Base-by-base conservation (phyloP, 306 rosid species). In the Lathyrus sativus region DNA sequence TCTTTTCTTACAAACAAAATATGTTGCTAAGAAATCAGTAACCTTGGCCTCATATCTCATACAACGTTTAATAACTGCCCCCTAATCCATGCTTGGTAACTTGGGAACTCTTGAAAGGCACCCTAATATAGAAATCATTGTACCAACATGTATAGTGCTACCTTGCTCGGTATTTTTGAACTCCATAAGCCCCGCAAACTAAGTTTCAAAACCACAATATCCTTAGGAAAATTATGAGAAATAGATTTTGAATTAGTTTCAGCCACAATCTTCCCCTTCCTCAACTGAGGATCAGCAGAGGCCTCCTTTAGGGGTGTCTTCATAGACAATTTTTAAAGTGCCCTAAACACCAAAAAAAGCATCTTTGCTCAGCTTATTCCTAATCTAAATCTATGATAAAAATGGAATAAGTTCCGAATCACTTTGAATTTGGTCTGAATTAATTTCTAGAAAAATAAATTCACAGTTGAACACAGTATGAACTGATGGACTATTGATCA, bases 61-160 rank as follows among this genome's bases (percentile, higher is more conserved):
- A 79, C 90, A 90, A 60, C 98, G 91, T 79, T 96, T 83, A 54
- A 90, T 68, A 56, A 83, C 78, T 67, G 82, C 85, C 61, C 96
- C 96, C 98, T 97, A 93, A 62, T 93, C 91, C 78, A 93, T 72
- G 74, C 76, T 67, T n/a, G 97, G 98, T 85, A 93, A 81, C 76
- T 96, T 83, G 74, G 97, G 96, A 79, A 96, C 93, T 83, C 83
- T 81, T 71, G 96, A 82, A 72, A 93, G 97, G 80, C 98, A 93
- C 83, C 96, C 81, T 55, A 93, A 64, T 54, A 75, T 79, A 31
- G 93, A 70, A 61, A 57, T 71, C 33, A 86, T 82, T 12, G 76
- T 79, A 79, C 69, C 74, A 54, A 82, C 68, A 39, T 71, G 78
- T 50, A 76, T 31, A 41, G 35, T 49, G 33, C 74, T 45, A 55